Percentiles rank a stretch among this genome's conserved stretches.
Evolutionary conservation across 352 stramenopile genomes (phyloP).

Genomic region (Phytophthora rubi): DNA sequence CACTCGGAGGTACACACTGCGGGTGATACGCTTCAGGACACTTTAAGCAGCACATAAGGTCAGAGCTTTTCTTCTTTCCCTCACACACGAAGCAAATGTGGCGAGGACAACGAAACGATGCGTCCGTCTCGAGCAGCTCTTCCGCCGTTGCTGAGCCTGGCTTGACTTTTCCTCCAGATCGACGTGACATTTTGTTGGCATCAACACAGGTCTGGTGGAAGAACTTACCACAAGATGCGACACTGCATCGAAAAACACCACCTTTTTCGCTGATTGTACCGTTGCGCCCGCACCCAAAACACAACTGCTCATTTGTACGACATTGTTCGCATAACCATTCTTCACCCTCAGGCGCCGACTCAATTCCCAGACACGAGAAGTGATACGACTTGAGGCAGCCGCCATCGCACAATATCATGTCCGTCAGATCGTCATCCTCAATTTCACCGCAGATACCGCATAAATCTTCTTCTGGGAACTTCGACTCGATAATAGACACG

Average conservation of each 20-base stretch:
- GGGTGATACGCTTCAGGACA: conserved; percentile 94
- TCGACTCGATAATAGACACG: conserved; percentile 25
- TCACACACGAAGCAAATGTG: conserved; percentile 86
- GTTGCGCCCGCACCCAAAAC: conserved; percentile 89
- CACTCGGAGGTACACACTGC: conserved; percentile 91
- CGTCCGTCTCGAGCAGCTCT: conserved; percentile 72
- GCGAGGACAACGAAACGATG: conserved; percentile 89
- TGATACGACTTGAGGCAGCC: conserved; percentile 93
- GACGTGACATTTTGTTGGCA: conserved; percentile 63
- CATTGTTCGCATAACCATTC: conserved; percentile 94
- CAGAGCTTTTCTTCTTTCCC: conserved; percentile 70
- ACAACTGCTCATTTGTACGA: conserved; percentile 86
- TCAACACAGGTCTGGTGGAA: conserved; percentile 86
- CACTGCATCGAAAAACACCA: conserved; percentile 79
- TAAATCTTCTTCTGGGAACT: conserved; percentile 78
- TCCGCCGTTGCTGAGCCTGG: conserved; percentile 37
- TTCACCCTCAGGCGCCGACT: conserved; percentile 67
- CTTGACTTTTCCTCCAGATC: conserved; percentile 48
- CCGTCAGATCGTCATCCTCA: conserved; percentile 78
- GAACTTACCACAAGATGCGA: conserved; percentile 78
- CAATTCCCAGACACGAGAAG: conserved; percentile 90
- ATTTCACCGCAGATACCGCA: conserved; percentile 83
- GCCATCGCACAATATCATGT: conserved; percentile 94
- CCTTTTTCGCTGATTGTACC: conserved; percentile 88
- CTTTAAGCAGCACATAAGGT: conserved; percentile 92